Percentiles rank a stretch among this genome's conserved stretches.
Conservation (phyloP, 768 basidiomycete genomes). For the Chalciporus pseudorubinellus region DNA sequence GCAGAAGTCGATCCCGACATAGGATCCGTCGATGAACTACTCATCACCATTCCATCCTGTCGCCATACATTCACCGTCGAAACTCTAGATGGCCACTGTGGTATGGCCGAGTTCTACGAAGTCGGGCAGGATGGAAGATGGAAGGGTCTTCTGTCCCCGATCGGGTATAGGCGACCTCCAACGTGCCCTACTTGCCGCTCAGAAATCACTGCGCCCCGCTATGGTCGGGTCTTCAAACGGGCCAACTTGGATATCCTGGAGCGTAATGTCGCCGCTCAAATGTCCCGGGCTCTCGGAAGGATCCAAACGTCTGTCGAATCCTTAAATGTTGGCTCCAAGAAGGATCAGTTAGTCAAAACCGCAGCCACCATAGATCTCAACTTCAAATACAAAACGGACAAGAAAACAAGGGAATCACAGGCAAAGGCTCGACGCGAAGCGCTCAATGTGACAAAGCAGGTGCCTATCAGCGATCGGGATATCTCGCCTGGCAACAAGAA, state of each 20-base stretch:
- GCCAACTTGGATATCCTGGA: constrained; percentile 66
- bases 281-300: constrained; percentile 43
- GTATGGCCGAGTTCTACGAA: constrained; percentile 50
- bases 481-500: constrained; percentile 26
- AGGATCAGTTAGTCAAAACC: constrained; percentile 1
- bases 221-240: constrained; percentile 60
- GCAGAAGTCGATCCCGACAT: constrained; percentile 43
- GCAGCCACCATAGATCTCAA: constrained; percentile 16
- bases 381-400: constrained; percentile 9
- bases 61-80: constrained; percentile 68
- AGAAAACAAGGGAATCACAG: constrained; percentile 5
- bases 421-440: constrained; percentile 10
- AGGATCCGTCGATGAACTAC: constrained; percentile 43
- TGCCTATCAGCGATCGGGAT: constrained; percentile 26
- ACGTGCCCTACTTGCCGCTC: constrained; percentile 62
- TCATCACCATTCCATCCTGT: constrained; percentile 63
- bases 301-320: constrained; percentile 29
- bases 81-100: constrained; percentile 61
- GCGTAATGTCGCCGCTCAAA: constrained; percentile 52
- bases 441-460: constrained; percentile 14
- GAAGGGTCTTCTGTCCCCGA: constrained; percentile 43
- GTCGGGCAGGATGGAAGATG: constrained; percentile 37
- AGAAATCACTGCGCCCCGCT: constrained; percentile 55
- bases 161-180: constrained; percentile 41
- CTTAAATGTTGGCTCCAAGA: constrained; percentile 26